phyloP scores from a whole-genome alignment of 768 basidiomycete species.

The Glaciozyma martinii region DNA sequence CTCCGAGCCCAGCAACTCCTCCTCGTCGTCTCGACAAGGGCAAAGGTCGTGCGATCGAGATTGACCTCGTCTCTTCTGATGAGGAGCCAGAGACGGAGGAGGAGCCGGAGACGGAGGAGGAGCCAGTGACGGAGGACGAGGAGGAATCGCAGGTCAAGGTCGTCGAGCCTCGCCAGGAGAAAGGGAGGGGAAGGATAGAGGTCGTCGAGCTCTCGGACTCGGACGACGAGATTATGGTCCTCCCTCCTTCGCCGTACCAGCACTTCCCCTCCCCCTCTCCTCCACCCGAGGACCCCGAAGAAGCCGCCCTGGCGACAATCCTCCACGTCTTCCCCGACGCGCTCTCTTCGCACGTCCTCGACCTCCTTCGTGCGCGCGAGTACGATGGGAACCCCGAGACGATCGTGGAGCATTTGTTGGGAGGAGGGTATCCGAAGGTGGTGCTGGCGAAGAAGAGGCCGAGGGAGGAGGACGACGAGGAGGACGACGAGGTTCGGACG shows the following conservation, averaged over 20 bases:
- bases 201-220: neutral
- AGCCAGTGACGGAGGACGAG: neutral
- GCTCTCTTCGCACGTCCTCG: constrained; percentile 2
- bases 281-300: neutral
- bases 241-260: neutral
- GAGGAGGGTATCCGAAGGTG: constrained; percentile 7
- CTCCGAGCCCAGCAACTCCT: no score
- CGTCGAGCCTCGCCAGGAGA: neutral
- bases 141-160: neutral
- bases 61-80: neutral
- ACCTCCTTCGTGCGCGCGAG: neutral
- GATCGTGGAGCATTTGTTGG: constrained; percentile 14
- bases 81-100: neutral
- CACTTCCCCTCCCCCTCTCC: neutral
- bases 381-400: constrained; percentile 16
- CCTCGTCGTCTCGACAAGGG: neutral
- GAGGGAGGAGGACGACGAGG: constrained; percentile 7
- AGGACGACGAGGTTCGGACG: neutral
- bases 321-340: constrained; percentile 23
- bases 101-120: neutral
- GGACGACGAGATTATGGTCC: neutral
- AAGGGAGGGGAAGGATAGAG: neutral
- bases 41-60: neutral
- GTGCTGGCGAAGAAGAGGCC: neutral
- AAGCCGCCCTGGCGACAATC: constrained; percentile 3